Conservation (phyloP, 2,329 filamentous ascomycete species). For the Leptosphaerulina australis region DNA sequence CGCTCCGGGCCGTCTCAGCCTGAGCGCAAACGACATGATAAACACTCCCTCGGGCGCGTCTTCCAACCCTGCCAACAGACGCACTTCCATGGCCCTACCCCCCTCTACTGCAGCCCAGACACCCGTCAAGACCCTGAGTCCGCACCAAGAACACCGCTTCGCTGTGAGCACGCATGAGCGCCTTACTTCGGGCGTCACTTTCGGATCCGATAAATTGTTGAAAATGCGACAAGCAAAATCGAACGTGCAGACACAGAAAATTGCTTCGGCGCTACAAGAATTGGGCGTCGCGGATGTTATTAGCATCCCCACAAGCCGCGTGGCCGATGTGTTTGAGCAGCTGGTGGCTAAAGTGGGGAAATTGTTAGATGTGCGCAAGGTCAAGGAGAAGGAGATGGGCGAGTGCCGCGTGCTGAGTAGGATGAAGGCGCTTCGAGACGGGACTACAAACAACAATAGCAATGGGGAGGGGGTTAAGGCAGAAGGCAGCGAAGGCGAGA, state of each 20-base stretch:
- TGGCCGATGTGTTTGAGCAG: slow-evolving; percentile 73
- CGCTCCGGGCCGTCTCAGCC: slow-evolving; percentile 46
- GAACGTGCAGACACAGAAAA: slow-evolving; percentile 75
- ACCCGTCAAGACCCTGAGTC: slow-evolving; percentile 61
- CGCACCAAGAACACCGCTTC: slow-evolving; percentile 78
- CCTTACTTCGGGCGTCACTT: slow-evolving; percentile 82
- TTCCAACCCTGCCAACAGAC: slow-evolving; percentile 40
- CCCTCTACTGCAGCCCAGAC: slow-evolving; percentile 43
- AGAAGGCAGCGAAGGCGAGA: slow-evolving; percentile 5
- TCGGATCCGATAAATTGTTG: slow-evolving; percentile 82
- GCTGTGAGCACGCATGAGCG: slow-evolving; percentile 87
- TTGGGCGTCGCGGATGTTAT: slow-evolving; percentile 73
- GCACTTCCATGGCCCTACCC: slow-evolving; percentile 41
- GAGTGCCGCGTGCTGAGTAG: slow-evolving; percentile 57
- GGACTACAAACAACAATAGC: slow-evolving; percentile 23
- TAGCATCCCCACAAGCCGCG: slow-evolving; percentile 74
- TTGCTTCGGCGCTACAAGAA: slow-evolving; percentile 73
- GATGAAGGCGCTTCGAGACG: slow-evolving; percentile 43
- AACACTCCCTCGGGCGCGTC: slow-evolving; percentile 42
- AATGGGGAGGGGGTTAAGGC: slow-evolving; percentile 20
- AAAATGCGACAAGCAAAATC: slow-evolving; percentile 80
- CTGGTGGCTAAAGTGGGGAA: slow-evolving; percentile 71
- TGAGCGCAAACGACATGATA: slow-evolving; percentile 47
- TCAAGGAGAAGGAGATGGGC: slow-evolving; percentile 75
- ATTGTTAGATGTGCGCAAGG: slow-evolving; percentile 74